Conservation (phyloP, 768 basidiomycete species). For the Lenzites betulinus region DNA sequence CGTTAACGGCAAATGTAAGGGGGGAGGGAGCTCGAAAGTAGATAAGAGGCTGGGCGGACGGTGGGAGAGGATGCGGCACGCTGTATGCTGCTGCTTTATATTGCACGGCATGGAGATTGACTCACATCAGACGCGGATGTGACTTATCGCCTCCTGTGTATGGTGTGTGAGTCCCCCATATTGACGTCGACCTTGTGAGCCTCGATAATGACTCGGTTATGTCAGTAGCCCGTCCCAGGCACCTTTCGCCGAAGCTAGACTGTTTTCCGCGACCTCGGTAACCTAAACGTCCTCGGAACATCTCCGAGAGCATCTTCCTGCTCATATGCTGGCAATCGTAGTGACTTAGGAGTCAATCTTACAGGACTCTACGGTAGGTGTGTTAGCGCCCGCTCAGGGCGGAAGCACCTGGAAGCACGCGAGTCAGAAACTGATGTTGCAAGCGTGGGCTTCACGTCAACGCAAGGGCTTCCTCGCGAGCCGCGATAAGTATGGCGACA, state of each 20-base stretch:
- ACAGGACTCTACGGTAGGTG: not conserved
- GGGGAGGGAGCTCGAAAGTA: not conserved
- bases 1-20: not conserved
- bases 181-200: too few species aligned
- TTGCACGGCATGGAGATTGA: not conserved
- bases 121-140: not conserved
- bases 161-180: not conserved
- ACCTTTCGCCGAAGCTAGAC: not conserved
- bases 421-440: conserved; percentile 5
- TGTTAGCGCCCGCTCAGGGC: not conserved
- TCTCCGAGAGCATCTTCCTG: not conserved
- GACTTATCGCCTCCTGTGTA: conserved; percentile 15
- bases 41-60: not conserved
- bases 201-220: conserved; percentile 2
- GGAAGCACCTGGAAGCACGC: not conserved
- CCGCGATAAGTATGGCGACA: not conserved
- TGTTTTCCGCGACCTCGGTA: too few species aligned
- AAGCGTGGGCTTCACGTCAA: not conserved
- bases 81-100: conserved; percentile 1
- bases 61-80: not conserved
- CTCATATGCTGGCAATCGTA: too few species aligned
- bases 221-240: not conserved
- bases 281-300: not conserved
- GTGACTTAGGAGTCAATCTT: not conserved
- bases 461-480: not conserved